phyloP scores from a whole-genome alignment of 352 stramenopile genomes.

The Globisporangium iwayamae region DNA sequence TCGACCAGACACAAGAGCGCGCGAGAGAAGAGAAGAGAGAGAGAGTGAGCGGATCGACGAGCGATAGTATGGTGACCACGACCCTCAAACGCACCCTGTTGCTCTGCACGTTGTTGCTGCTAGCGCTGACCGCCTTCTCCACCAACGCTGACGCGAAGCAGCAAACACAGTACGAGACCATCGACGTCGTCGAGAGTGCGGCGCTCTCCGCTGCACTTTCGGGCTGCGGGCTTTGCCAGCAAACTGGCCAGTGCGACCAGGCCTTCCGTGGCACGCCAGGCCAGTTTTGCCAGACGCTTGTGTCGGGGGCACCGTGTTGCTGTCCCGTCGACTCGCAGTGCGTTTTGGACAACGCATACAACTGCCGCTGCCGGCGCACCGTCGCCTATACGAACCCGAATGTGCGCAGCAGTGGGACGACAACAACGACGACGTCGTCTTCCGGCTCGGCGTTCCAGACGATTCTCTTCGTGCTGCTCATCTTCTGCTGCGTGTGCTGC shows the following conservation, averaged over 20 bases:
- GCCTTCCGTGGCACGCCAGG: conserved; percentile 53
- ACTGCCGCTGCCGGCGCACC: conserved; percentile 48
- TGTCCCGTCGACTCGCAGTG: conserved; percentile 58
- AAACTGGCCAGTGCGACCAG: conserved; percentile 55
- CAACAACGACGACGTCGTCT: conserved; percentile 28
- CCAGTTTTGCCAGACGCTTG: conserved; percentile 62
- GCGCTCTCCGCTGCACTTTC: conserved; percentile 46
- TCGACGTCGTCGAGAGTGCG: conserved; percentile 31
- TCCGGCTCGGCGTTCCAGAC: conserved; percentile 26
- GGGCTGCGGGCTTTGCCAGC: conserved; percentile 57
- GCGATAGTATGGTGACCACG: background rate
- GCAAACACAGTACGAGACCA: conserved; percentile 10
- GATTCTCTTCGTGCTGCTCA: conserved; percentile 39
- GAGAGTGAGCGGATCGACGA: too few relatives aligned
- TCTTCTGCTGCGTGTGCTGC: conserved; percentile 55
- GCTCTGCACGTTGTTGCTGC: background rate
- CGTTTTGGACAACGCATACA: conserved; percentile 43
- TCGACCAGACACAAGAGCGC: too few relatives aligned
- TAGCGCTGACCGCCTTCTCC: background rate
- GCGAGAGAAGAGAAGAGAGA: too few relatives aligned
- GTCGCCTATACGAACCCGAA: conserved; percentile 18
- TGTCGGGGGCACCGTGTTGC: conserved; percentile 54
- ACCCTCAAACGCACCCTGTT: background rate
- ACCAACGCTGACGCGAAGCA: background rate
- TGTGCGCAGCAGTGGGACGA: conserved; percentile 12